Evolutionary conservation across 1,284 basidiomycete species (phyloP).

Genomic region (Coniferiporia weirii): DNA sequence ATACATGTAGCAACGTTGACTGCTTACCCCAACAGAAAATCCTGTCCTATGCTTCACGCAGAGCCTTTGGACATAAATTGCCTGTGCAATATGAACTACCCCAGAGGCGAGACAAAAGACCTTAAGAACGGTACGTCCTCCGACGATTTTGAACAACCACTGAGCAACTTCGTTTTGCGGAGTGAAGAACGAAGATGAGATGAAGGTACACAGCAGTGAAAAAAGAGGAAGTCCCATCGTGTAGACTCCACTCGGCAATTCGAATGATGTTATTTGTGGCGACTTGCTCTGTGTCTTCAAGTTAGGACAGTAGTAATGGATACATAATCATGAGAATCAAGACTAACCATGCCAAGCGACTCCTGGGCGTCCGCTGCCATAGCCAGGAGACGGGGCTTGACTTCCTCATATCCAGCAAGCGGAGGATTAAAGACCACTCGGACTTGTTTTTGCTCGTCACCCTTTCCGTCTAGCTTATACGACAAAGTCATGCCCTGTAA

Average conservation of each 20-base stretch:
- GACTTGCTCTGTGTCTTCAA: conserved; percentile 44
- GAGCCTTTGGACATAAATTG: conserved; percentile 46
- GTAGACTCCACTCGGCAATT: conserved; percentile 32
- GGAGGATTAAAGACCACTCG: conserved; percentile 62
- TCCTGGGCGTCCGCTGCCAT: conserved; percentile 75
- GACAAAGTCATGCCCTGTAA: conserved; percentile 62
- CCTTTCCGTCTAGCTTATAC: conserved; percentile 47
- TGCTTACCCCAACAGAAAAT: conserved; percentile 47
- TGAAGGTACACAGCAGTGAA: conserved; percentile 37
- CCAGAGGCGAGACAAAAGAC: conserved; percentile 29
- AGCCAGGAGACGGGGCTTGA: conserved; percentile 66
- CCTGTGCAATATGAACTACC: conserved; percentile 44
- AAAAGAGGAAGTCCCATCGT: conserved; percentile 24
- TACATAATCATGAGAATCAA: neutral
- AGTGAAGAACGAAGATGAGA: conserved; percentile 29
- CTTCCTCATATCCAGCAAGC: conserved; percentile 66
- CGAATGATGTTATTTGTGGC: conserved; percentile 56
- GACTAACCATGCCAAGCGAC: conserved; percentile 64
- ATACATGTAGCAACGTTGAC: conserved; percentile 4
- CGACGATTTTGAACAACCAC: conserved; percentile 8
- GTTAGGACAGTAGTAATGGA: neutral
- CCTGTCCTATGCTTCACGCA: conserved; percentile 55
- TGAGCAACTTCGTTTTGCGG: conserved; percentile 18
- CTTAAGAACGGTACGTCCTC: conserved; percentile 23
- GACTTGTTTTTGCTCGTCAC: conserved; percentile 41